Evolutionary conservation across 768 basidiomycete genomes (phyloP), one percentile per base, ranked within the genome.

Genomic region (Lentinula boryana): DNA sequence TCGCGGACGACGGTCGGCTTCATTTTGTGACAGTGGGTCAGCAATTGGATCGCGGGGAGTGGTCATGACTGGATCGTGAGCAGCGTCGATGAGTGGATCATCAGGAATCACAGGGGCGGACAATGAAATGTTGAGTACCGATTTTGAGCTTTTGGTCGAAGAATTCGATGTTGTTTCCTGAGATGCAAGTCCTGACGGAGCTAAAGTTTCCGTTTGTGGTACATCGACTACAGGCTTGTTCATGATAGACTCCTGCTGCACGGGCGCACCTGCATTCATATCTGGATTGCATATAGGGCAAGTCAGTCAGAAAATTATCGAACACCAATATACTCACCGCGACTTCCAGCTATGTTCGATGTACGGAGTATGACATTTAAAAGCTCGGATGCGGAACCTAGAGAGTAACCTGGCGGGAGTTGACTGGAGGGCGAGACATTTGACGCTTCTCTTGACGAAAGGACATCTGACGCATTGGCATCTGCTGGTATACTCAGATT

Each of bases 1-100:
- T 38, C 18, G 55, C 16, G 58, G 44, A 43, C 4, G 35, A 13
- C 9, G 48, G 21, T 40, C n/a, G 1, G 16, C 16, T 31, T 48
- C 32, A 36, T 32, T 27, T 32, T 23, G 32, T 18, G 61, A 48
- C 13, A 53, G 54, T 41, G 56, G 44, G 40, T 21, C 61, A 41
- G 60, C 54, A 40, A 40, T n/a, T 46, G 61, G 41, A 23, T 40
- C 56, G 54, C 54, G 54, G 48, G 52, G 56, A 60, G 62, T 41
- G 5, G 58, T 52, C 13, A 41, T 13, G 18, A 60, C 49, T 4
- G 27, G 49, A 49, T 60, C 58, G 36, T 9, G 33, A 23, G 18
- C 6, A 21, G 33, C 21, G 54, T 18, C 15, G 7, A n/a, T n/a
- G 12, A 13, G 15, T 12, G n/a, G 18, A 50, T 50, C 21, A 27